These are phyloP conservation scores for Jamesozyma piceae DNA, from an alignment of 805 yeast genomes.

Conservation along the genomic window DNA sequence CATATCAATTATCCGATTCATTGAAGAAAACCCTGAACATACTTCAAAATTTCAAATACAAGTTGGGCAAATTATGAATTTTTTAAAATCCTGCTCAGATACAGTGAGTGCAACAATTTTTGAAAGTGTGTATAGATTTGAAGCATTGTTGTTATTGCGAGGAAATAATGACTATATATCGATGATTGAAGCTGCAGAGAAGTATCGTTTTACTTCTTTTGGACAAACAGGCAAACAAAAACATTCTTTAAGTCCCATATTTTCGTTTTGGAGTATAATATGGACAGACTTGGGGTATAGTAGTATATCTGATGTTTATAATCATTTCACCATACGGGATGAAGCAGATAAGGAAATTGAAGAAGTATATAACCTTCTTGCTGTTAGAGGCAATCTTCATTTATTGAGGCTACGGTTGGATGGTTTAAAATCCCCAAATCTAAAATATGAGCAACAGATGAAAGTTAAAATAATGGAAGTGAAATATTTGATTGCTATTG, in stretches of 20 bases:
- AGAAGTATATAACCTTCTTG: neutral
- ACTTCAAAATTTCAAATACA: conserved; percentile 43
- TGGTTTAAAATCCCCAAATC: conserved; percentile 31
- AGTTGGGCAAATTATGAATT: conserved; percentile 57
- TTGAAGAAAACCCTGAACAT: conserved; percentile 56
- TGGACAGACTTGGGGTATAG: conserved; percentile 20
- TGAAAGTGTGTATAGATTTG: conserved; percentile 59
- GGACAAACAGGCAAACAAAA: conserved; percentile 1
- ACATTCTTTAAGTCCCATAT: neutral
- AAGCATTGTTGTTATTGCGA: conserved; percentile 45
- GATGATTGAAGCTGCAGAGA: conserved; percentile 47
- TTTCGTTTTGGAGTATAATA: conserved; percentile 4
- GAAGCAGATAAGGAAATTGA: conserved; percentile 8
- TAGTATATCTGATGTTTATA: conserved; percentile 12
- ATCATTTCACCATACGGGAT: neutral
- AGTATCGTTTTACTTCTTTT: conserved; percentile 12
- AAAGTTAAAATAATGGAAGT: conserved; percentile 34
- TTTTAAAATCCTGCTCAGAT: conserved; percentile 31
- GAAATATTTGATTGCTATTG: conserved; percentile 32
- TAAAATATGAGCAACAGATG: conserved; percentile 30
- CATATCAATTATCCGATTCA: conserved; percentile 64
- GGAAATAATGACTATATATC: conserved; percentile 40
- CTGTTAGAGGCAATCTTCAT: neutral
- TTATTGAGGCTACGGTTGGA: neutral
- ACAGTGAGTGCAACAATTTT: conserved; percentile 23